Percentiles rank a stretch among this genome's conserved stretches.
phyloP scores from a whole-genome alignment of 2,329 filamentous ascomycete genomes.

The Thelonectria olida region DNA sequence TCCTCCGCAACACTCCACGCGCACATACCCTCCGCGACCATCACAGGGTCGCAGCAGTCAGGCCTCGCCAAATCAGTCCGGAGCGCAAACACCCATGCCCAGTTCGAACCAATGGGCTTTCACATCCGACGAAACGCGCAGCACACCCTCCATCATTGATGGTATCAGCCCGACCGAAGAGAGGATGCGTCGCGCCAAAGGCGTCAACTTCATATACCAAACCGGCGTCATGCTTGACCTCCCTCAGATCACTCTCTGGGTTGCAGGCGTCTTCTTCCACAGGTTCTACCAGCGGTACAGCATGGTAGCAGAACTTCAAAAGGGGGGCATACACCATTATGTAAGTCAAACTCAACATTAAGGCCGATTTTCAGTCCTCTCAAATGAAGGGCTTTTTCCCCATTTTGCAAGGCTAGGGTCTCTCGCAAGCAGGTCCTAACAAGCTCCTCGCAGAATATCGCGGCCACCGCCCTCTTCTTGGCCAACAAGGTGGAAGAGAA shows the following conservation, averaged over 20 bases:
- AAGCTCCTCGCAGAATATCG: constrained; percentile 69
- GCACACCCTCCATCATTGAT: constrained; percentile 85
- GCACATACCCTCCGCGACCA: constrained; percentile 64
- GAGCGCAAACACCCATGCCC: constrained; percentile 48
- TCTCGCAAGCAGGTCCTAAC: constrained; percentile 23
- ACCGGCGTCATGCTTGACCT: constrained; percentile 92
- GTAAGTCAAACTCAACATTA: constrained; percentile 56
- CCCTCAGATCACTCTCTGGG: constrained; percentile 90
- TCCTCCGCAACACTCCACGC: constrained; percentile 64
- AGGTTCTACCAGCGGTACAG: constrained; percentile 93
- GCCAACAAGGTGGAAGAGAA: constrained; percentile 98
- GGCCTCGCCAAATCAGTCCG: constrained; percentile 53
- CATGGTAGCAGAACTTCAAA: constrained; percentile 71
- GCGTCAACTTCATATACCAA: constrained; percentile 95
- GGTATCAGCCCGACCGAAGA: constrained; percentile 83
- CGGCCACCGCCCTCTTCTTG: constrained; percentile 89
- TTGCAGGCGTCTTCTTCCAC: constrained; percentile 94
- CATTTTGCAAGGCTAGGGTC: neutral
- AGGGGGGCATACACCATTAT: constrained; percentile 87
- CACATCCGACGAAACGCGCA: constrained; percentile 80
- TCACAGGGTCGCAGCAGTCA: constrained; percentile 54
- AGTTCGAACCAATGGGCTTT: constrained; percentile 84
- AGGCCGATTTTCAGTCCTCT: neutral
- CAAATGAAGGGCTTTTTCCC: constrained; percentile 4
- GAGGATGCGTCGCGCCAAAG: constrained; percentile 83